Evolutionary conservation across 352 stramenopile species (phyloP).

Genomic region (Pythium dissimile): DNA sequence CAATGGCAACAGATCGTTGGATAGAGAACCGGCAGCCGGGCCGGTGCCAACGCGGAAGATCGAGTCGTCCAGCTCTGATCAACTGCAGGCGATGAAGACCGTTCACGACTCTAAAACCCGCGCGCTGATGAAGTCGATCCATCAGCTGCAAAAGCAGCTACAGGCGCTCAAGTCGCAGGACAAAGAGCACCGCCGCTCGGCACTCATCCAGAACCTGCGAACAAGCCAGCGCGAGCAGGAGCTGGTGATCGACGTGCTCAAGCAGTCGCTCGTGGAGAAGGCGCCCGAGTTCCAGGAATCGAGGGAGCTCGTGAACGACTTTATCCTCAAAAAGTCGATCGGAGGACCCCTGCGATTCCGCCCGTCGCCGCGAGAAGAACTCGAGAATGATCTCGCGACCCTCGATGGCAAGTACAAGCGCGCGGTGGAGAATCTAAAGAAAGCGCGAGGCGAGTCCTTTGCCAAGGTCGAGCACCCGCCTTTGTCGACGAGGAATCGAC

Average conservation of each 20-base stretch:
- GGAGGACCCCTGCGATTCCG: conserved; percentile 78
- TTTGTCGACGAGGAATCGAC: conserved; percentile 6
- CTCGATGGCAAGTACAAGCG: conserved; percentile 75
- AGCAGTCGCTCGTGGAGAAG: conserved; percentile 68
- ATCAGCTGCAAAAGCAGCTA: conserved; percentile 76
- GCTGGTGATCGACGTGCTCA: conserved; percentile 82
- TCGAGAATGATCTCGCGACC: conserved; percentile 75
- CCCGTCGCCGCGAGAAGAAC: conserved; percentile 81
- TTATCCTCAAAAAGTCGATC: conserved; percentile 77
- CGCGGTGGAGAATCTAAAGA: conserved; percentile 56
- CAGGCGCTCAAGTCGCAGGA: conserved; percentile 69
- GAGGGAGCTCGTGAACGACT: conserved; percentile 74
- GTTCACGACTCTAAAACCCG: conserved; percentile 74
- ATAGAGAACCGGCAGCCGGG: too few relatives aligned
- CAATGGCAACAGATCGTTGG: background rate
- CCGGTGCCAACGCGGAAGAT: too few relatives aligned
- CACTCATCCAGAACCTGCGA: conserved; percentile 78
- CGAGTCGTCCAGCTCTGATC: conserved; percentile 26
- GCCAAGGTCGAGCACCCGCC: background rate
- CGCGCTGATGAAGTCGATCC: conserved; percentile 84
- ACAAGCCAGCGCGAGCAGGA: conserved; percentile 79
- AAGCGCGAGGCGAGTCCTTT: conserved; percentile 31
- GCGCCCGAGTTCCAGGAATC: conserved; percentile 61
- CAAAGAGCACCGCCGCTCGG: conserved; percentile 83
- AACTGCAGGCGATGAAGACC: conserved; percentile 64